phyloP scores from a whole-genome alignment of 2,329 filamentous ascomycete species.

The Fusarium sp. region DNA sequence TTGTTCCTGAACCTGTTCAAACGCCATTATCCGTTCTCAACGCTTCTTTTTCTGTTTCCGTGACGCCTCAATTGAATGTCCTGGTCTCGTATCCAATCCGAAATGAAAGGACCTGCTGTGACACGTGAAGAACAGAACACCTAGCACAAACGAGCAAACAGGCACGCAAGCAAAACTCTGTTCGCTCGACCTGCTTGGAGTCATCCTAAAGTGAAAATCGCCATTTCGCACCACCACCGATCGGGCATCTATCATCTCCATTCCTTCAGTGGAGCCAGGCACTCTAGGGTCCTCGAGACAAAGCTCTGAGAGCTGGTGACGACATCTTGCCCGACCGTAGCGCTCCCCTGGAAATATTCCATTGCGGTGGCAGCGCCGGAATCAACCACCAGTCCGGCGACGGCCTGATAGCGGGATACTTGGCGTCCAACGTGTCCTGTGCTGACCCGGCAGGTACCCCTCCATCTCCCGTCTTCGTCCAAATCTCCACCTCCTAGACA shows the following conservation, averaged over 20 bases:
- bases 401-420: conserved; percentile 28
- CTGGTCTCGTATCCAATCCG: background rate
- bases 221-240: background rate
- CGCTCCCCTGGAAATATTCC: conserved; percentile 38
- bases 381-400: conserved; percentile 34
- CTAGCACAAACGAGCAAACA: conserved; percentile 11
- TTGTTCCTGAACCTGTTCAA: background rate
- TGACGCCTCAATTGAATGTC: background rate
- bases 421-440: fast-evolving
- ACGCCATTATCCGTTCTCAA: background rate
- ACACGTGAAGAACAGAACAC: conserved; percentile 25
- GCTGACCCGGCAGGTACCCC: conserved; percentile 15
- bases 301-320: conserved; percentile 33
- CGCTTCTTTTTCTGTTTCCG: background rate
- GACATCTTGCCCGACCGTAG: conserved; percentile 37
- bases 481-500: conserved; percentile 39
- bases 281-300: conserved; percentile 27
- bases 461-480: conserved; percentile 14
- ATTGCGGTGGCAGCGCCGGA: conserved; percentile 36
- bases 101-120: conserved; percentile 40
- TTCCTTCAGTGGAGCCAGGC: conserved; percentile 24
- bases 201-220: background rate
- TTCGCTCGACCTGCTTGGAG: too few relatives aligned
- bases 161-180: too few relatives aligned
- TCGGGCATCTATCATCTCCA: conserved; percentile 20